Conservation (phyloP, 345 rosid species). For the Citrus sinensis region DVS_A1.0 CM039164.1:19438001-19438500, state of each 20-base stretch:
- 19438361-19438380: constrained; percentile 11
- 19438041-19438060: constrained; percentile 16
- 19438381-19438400: constrained; percentile 13
- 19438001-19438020: not conserved
- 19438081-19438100: constrained; percentile 51
- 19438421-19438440: constrained; percentile 63
- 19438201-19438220: constrained; percentile 15
- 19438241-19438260: constrained; percentile 18
- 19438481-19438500: constrained; percentile 72
- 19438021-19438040: not conserved
- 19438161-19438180: constrained; percentile 87
- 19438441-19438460: constrained; percentile 98
- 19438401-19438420: constrained; percentile 17
- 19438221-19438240: constrained; percentile 9
- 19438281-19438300: constrained; percentile 84
- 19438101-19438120: constrained; percentile 70
- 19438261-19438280: constrained; percentile 72
- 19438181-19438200: constrained; percentile 19
- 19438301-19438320: constrained; percentile 57
- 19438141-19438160: constrained; percentile 72
- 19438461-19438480: constrained; percentile 77
- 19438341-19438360: constrained; percentile 80
- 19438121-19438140: constrained; percentile 87
- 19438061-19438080: constrained; percentile 26
- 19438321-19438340: constrained; percentile 99